Evolutionary conservation across 169 alveolate species (phyloP), one percentile per base, ranked within the genome.

Genomic region (Plasmodium coatneyi): DNA sequence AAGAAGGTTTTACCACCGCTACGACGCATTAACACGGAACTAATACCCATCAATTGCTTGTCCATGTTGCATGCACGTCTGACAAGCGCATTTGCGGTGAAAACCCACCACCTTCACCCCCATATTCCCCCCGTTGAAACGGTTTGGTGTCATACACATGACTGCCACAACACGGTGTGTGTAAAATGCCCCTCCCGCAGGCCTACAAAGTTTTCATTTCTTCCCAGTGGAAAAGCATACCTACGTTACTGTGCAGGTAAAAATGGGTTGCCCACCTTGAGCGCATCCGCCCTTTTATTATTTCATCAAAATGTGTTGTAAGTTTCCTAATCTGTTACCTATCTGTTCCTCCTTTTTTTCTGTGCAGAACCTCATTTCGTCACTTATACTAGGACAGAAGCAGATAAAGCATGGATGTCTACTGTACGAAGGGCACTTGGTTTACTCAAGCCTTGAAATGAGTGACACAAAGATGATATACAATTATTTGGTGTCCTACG

Each of bases 211-310:
- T 52, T 84, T 84, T 76, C 79, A 84, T 41, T 74, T 84, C 39
- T 84, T 84, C 79, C 93, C 93, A 1, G 84, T 84, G 16, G 93
- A 84, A 84, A 84, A 84, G 25, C 93, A 70, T 34, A 84, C 84
- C 12, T 84, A 84, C 71, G 39, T 84, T 28, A 72, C 93, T 72
- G 92, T 84, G 12, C 92, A 84, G 84, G 92, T 84, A 84, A 72
- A 46, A 46, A 46, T 10, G 56, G 56, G 56, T 46, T 46, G 19
- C 56, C 56, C 56, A 10, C 19, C 34, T 16, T 22, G 36, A 60
- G 76, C 34, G 14, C 76, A 19, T 5, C 36, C 1, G 0, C 28
- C 28, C 28, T 0, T 0, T 5, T 60, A 22, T 19, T 2, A 60
- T 60, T 12, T 60, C 76, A 60, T 22, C 34, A 3, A 19, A 60